Base-by-base conservation (phyloP, 1,284 basidiomycete species). In the Earliella scabrosa region DNA sequence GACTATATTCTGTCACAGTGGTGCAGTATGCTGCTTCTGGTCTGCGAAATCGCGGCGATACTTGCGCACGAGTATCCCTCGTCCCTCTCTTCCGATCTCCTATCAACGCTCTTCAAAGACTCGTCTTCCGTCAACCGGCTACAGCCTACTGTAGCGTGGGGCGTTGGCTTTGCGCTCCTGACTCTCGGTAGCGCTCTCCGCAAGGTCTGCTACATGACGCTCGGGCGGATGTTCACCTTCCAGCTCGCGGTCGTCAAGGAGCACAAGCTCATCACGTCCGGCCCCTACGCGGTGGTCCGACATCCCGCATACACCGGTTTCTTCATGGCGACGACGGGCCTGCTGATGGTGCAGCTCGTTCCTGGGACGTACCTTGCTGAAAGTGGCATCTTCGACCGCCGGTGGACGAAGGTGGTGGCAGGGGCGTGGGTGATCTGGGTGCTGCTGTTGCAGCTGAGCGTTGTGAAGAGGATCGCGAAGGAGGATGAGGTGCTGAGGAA, bases 261-360 rank as follows among this genome's bases (percentile, higher is more conserved):
- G 6, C 62, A 63, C 50, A 40, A 47, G 35, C 62, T 63, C 41
- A 35, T 64, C 24, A 64, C 63, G 2, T 26, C 45, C n/a, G 63
- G 63, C 5, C 63, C 63, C 13, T 64, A 64, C 53, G 26, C 60
- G 7, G 20, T 52, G 38, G 60, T 64, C 21, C 60, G 63, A 34
- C 63, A 64, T 27, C 49, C 49, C 13, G 40, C 40, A 3, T 51
- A 43, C 41, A 51, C n/a, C 4, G 44, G 35, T 2, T 46, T 52
- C 45, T 10, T 46, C 35, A 34, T 46, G 51, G 31, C 51, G 20
- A 26, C 29, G 4, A 24, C 38, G 10, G 51, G 51, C 2, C 24
- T 38, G 10, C 35, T 52, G 14, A 39, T 46, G 29, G 18, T 32
- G 4, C 35, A 40, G n/a, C 14, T 40, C 29, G 24, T 32, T 5